Conservation (phyloP, 148 eudicot species). For the Nyssa sinensis region DNA sequence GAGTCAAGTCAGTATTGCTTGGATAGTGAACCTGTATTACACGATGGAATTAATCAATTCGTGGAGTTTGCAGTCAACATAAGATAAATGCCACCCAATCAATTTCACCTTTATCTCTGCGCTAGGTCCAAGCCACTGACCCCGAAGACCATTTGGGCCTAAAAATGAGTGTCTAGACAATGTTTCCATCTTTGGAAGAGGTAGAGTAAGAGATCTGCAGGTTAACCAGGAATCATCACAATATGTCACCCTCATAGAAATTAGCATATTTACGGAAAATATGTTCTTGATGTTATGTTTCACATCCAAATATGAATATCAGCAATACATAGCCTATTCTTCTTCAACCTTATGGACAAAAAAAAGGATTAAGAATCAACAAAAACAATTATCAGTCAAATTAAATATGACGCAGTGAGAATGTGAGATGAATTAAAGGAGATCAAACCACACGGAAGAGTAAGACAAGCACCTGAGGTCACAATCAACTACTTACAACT, state of each 20-base stretch:
- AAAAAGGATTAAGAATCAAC: not conserved
- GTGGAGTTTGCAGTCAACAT: not conserved
- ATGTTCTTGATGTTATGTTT: not conserved
- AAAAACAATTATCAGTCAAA: not conserved
- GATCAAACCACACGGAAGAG: not conserved
- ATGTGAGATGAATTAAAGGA: not conserved
- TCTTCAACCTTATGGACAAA: conserved; percentile 4
- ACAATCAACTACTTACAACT: too few relatives aligned
- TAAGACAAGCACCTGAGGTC: too few relatives aligned
- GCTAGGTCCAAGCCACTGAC: conserved; percentile 80
- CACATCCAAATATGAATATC: not conserved
- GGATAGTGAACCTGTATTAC: conserved; percentile 76
- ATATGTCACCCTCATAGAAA: conserved; percentile 11
- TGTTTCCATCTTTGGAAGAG: conserved; percentile 90
- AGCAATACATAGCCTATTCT: conserved; percentile 7
- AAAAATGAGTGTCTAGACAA: conserved; percentile 91
- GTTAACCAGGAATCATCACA: conserved; percentile 14
- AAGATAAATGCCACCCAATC: conserved; percentile 1
- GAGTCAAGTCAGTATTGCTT: conserved; percentile 51
- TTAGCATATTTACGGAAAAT: not conserved
- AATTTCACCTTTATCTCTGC: conserved; percentile 62
- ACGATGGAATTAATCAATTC: conserved; percentile 13
- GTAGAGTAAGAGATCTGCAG: conserved; percentile 62
- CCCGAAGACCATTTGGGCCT: conserved; percentile 85
- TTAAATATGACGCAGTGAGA: too few relatives aligned